Percentiles rank a stretch among this genome's conserved stretches.
These are phyloP conservation scores for Monosporascus cannonballus DNA, from an alignment of 2,329 filamentous ascomycete species.

Conservation along the genomic window DNA sequence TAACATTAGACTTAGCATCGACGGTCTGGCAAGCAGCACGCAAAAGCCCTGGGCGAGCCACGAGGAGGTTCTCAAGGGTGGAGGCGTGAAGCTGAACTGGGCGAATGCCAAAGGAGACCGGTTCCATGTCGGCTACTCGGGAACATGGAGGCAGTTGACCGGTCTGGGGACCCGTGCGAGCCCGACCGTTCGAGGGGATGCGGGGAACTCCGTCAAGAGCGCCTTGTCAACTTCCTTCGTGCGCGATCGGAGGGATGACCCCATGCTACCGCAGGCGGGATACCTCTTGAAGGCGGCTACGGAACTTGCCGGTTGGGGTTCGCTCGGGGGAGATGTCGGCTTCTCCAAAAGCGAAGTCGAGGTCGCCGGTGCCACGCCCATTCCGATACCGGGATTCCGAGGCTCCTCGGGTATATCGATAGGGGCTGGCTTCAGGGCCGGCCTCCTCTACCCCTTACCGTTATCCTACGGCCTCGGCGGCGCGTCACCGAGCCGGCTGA, in stretches of 20 bases:
- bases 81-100: constrained; percentile 71
- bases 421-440: constrained; percentile 73
- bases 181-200: constrained; percentile 74
- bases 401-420: constrained; percentile 74
- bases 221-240: constrained; percentile 76
- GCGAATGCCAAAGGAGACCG: constrained; percentile 55
- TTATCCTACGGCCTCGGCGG: constrained; percentile 47
- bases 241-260: constrained; percentile 75
- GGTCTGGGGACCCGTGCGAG: constrained; percentile 70
- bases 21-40: constrained; percentile 76
- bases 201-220: constrained; percentile 87
- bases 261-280: constrained; percentile 75
- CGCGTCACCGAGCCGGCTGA: constrained; percentile 69
- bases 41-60: constrained; percentile 92
- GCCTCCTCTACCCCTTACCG: constrained; percentile 76
- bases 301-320: constrained; percentile 83
- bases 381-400: constrained; percentile 63
- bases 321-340: constrained; percentile 80
- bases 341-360: constrained; percentile 92
- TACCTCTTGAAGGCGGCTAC: constrained; percentile 72
- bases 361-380: constrained; percentile 66
- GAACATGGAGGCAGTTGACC: constrained; percentile 84
- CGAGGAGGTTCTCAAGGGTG: constrained; percentile 80
- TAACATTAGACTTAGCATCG: constrained; percentile 70
- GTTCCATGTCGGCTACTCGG: constrained; percentile 75